Conservation (phyloP, 257 asterid species). For the Jaltomata sinuosa region DNA sequence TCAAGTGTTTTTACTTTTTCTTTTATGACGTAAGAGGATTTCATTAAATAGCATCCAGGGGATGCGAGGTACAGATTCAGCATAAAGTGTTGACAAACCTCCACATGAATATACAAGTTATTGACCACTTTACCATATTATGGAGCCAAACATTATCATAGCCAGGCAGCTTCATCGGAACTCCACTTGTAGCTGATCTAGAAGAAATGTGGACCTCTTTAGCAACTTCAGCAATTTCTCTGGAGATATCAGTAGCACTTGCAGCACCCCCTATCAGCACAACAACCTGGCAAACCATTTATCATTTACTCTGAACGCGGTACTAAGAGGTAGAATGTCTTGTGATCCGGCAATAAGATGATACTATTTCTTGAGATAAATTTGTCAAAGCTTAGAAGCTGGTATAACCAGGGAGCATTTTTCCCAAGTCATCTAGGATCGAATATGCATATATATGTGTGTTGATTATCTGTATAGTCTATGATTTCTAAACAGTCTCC, state of each 20-base stretch:
- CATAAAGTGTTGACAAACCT: neutral
- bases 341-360: neutral
- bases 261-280: slow-evolving; percentile 81
- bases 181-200: slow-evolving; percentile 36
- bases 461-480: neutral
- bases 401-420: neutral
- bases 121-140: slow-evolving; percentile 49
- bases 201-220: slow-evolving; percentile 82
- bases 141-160: slow-evolving; percentile 64
- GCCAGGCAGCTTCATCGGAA: slow-evolving; percentile 39
- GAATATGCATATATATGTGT: neutral
- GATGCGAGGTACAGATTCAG: neutral
- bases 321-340: neutral
- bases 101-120: neutral
- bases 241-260: slow-evolving; percentile 84
- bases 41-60: neutral
- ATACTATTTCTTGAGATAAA: neutral
- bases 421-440: neutral
- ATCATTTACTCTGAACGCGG: neutral
- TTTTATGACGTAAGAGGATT: neutral
- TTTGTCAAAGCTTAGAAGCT: neutral
- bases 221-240: slow-evolving; percentile 69
- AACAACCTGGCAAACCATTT: slow-evolving; percentile 46
- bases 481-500: neutral
- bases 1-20: neutral